These are phyloP conservation scores for Chaetomiaceae sp. DNA, from an alignment of 2,329 filamentous ascomycete species.

Conservation along the genomic window DNA sequence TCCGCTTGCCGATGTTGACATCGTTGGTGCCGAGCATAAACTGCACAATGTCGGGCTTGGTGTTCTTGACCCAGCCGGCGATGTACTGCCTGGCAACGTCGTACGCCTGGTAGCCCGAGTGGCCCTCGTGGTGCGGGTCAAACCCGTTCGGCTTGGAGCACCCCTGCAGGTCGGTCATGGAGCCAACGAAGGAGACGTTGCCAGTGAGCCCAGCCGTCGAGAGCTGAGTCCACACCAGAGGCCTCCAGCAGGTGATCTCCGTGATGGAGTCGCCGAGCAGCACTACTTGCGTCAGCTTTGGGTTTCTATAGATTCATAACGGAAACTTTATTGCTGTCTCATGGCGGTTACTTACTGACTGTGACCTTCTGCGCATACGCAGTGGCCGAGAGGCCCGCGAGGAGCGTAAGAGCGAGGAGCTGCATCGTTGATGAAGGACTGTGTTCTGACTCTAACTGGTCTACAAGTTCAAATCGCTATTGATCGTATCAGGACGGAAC, in stretches of 20 bases:
- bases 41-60: conserved; percentile 37
- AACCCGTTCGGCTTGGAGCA: conserved; percentile 32
- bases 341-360: conserved; percentile 14
- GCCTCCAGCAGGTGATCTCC: conserved; percentile 39
- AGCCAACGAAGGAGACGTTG: conserved; percentile 37
- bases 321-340: background rate
- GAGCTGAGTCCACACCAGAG: conserved; percentile 36
- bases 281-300: conserved; percentile 25
- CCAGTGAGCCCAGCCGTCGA: conserved; percentile 29
- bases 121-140: conserved; percentile 37
- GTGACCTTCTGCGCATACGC: conserved; percentile 15
- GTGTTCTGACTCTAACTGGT: background rate
- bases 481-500: too few species aligned
- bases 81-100: conserved; percentile 38
- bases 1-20: conserved; percentile 30
- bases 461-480: background rate
- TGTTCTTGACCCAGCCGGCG: conserved; percentile 32
- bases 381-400: conserved; percentile 13
- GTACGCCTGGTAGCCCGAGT: conserved; percentile 38
- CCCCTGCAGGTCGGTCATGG: conserved; percentile 31
- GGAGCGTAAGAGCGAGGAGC: background rate
- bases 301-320: background rate
- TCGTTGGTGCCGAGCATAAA: conserved; percentile 43
- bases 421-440: conserved; percentile 12
- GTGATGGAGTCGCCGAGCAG: conserved; percentile 40